Evolutionary conservation across 495 filamentous ascomycete genomes (phyloP), one percentile per base, ranked within the genome.

Genomic region (Aspergillus funiculosus): DNA sequence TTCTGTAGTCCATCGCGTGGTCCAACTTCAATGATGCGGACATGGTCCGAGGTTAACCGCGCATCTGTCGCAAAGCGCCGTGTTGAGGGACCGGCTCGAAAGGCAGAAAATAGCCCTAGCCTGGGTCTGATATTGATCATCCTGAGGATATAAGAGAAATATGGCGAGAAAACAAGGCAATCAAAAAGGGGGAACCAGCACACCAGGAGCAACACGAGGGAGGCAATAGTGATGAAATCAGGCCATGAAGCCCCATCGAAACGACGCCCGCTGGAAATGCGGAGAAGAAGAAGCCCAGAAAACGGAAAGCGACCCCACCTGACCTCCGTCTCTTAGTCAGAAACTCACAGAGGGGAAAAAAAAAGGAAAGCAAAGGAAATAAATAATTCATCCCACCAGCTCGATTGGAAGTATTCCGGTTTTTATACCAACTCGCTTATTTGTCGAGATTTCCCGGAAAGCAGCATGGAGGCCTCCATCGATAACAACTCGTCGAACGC

Each of bases 1-100:
- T 97, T 97, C 69, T 98, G 92, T 40, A 98, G 69, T 30, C 92
- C 92, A 72, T 98, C 92, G 51, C 92, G 79, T 22, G 91, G 86
- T 10, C 91, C 90, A 49, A 97, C 92, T 67, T 98, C 92, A 43
- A 96, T 83, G 48, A 98, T 83, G 46, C 72, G 73, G 48, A 76
- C 74, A 60, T 76, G 71, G 47, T 72, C 73, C 67, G 71, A 62
- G 47, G 65, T 62, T 67, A 72, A 65, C 63, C 68, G 66, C 63
- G 67, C 64, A 50, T 72, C 67, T 46, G 69, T 72, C 42, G 69
- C 51, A 59, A 65, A 66, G 48, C 62, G 49, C 29, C 71, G 64
- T 29, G 40, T 37, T 15, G 38, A 35, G n/a, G 49, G 31, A 43
- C 61, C 46, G n/a, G 58, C 42, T 30, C 63, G 60, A 11, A 66